A percentile compares a stretch with the other conserved stretches of the same genome.
phyloP scores from a whole-genome alignment of 2,329 filamentous ascomycete genomes.

The Calonectria fujianensis region DNA sequence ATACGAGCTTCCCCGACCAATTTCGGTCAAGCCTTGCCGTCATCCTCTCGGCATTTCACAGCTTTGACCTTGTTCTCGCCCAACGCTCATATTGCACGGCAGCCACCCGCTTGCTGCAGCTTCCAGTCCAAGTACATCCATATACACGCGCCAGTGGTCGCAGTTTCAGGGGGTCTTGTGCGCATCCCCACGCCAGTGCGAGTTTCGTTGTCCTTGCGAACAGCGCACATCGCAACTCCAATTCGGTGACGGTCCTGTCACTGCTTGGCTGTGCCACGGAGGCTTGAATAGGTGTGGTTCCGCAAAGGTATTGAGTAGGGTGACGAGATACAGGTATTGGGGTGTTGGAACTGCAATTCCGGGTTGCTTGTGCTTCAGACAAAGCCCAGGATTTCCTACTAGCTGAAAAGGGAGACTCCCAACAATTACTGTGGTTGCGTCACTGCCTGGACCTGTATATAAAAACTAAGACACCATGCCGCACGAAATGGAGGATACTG shows the following conservation, averaged over 20 bases:
- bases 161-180: slow-evolving; percentile 44
- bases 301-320: slow-evolving; percentile 56
- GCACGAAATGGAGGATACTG: slow-evolving; percentile 72
- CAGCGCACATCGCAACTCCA: slow-evolving; percentile 43
- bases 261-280: slow-evolving; percentile 57
- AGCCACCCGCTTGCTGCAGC: slow-evolving; percentile 42
- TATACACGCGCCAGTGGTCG: slow-evolving; percentile 44
- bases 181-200: slow-evolving; percentile 50
- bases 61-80: slow-evolving; percentile 48
- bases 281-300: slow-evolving; percentile 59
- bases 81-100: slow-evolving; percentile 48
- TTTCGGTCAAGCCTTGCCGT: slow-evolving; percentile 52
- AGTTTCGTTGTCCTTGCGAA: slow-evolving; percentile 47
- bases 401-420: slow-evolving; percentile 51
- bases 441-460: slow-evolving; percentile 61
- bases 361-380: slow-evolving; percentile 55
- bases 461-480: slow-evolving; percentile 74
- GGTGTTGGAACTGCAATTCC: slow-evolving; percentile 58
- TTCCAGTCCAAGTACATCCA: slow-evolving; percentile 43
- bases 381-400: slow-evolving; percentile 42
- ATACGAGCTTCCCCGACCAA: slow-evolving; percentile 59
- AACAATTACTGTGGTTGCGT: slow-evolving; percentile 47
- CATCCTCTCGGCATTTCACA: slow-evolving; percentile 53
- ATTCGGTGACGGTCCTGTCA: slow-evolving; percentile 52
- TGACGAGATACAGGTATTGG: slow-evolving; percentile 52